Evolutionary conservation across 1,284 basidiomycete genomes (phyloP).

Genomic region (Naganishia liquefaciens): DNA sequence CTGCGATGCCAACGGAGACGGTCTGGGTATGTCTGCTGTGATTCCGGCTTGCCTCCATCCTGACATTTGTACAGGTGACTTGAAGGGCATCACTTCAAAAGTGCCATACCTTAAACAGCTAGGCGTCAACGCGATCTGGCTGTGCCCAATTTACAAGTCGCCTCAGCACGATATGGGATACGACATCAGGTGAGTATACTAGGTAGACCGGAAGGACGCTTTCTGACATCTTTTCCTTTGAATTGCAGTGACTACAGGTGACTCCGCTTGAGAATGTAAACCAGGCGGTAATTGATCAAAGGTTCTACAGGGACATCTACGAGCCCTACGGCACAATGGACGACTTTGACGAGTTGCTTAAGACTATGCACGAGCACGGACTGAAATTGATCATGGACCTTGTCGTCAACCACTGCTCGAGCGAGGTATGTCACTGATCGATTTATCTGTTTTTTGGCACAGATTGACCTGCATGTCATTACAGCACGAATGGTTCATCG

Average conservation of each 20-base stretch:
- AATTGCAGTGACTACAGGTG: constrained; percentile 22
- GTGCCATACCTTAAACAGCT: constrained; percentile 55
- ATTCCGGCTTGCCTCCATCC: neutral
- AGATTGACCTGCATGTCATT: neutral
- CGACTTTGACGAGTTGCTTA: constrained; percentile 53
- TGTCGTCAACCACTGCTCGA: constrained; percentile 57
- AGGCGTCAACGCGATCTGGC: constrained; percentile 56
- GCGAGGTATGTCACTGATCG: constrained; percentile 36
- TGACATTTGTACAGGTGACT: constrained; percentile 45
- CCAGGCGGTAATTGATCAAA: too few species aligned
- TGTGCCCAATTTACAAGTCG: constrained; percentile 45
- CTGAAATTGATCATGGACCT: constrained; percentile 56
- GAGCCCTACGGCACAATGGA: constrained; percentile 54
- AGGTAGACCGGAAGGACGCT: neutral
- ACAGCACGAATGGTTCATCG: constrained; percentile 56
- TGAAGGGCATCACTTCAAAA: constrained; percentile 54
- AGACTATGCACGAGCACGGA: constrained; percentile 49
- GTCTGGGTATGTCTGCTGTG: constrained; percentile 5
- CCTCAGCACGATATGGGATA: constrained; percentile 47
- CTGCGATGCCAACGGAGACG: constrained; percentile 31
- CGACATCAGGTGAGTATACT: constrained; percentile 22
- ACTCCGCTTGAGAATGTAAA: neutral
- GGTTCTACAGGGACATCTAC: constrained; percentile 49
- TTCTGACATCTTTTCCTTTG: neutral
- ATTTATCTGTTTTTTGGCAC: neutral